phyloP scores from a whole-genome alignment of 177 flowering plant genomes.

The Vitis hybrid region DNA sequence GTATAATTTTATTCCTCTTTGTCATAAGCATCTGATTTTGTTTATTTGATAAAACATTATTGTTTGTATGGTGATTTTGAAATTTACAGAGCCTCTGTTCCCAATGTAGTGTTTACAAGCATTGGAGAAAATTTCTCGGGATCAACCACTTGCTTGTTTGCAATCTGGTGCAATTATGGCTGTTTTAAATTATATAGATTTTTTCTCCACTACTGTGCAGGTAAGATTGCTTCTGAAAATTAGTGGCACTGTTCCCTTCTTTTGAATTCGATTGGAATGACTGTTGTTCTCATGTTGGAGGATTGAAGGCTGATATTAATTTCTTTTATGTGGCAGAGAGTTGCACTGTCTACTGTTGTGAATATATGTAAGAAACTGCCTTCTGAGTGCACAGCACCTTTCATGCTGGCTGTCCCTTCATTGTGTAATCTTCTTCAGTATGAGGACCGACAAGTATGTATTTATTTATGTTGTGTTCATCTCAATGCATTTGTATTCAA shows the following conservation, averaged over 20 bases:
- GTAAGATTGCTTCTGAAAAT: conserved; percentile 31
- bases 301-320: background rate
- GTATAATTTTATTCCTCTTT: conserved; percentile 26
- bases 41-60: background rate
- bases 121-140: conserved; percentile 77
- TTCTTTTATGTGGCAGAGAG: conserved; percentile 48
- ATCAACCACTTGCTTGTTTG: conserved; percentile 79
- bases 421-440: conserved; percentile 84
- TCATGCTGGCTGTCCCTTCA: conserved; percentile 84
- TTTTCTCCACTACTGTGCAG: conserved; percentile 82
- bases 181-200: conserved; percentile 73
- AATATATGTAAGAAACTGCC: conserved; percentile 87
- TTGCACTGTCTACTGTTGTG: conserved; percentile 72
- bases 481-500: background rate
- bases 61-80: background rate
- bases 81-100: background rate
- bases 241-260: too few relatives aligned
- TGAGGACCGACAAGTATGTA: conserved; percentile 76
- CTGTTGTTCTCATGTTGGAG: background rate
- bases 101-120: conserved; percentile 83
- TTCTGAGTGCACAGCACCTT: conserved; percentile 50
- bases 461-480: background rate
- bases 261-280: background rate
- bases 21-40: background rate
- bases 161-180: conserved; percentile 88